A percentile compares a stretch with the other conserved stretches of the same genome.
Conservation (phyloP, 164 flowering plant species). For the Tinospora cordifolia region DNA sequence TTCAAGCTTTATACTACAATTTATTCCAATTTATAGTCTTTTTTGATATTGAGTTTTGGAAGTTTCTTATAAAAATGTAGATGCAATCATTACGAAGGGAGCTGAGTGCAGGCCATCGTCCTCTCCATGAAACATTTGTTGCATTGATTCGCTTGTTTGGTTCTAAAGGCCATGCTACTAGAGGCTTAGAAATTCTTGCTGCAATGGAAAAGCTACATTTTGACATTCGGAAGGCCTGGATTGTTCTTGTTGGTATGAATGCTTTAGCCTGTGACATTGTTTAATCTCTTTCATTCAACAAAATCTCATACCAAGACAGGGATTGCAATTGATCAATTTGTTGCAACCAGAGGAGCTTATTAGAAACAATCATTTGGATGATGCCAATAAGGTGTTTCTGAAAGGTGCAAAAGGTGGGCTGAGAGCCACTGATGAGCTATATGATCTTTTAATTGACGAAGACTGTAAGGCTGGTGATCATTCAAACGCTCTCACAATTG, state of each 20-base stretch:
- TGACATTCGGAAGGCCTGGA: constrained; percentile 88
- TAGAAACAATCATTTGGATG: constrained; percentile 52
- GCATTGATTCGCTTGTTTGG: constrained; percentile 82
- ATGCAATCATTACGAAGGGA: constrained; percentile 85
- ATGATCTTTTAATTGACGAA: constrained; percentile 79
- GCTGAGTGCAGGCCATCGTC: constrained; percentile 74
- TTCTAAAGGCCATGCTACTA: constrained; percentile 59
- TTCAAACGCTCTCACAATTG: constrained; percentile 87
- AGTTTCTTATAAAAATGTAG: constrained; percentile 29
- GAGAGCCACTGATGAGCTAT: constrained; percentile 79
- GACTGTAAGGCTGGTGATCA: constrained; percentile 95
- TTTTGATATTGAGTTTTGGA: neutral
- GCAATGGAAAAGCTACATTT: constrained; percentile 84
- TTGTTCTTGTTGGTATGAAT: constrained; percentile 68
- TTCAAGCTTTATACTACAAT: neutral
- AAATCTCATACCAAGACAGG: neutral
- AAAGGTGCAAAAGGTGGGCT: constrained; percentile 84
- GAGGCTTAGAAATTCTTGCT: constrained; percentile 81
- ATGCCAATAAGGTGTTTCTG: constrained; percentile 80
- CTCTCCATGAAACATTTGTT: constrained; percentile 82
- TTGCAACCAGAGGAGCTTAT: constrained; percentile 72
- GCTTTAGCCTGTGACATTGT: neutral
- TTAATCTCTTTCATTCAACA: constrained; percentile 1
- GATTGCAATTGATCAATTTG: constrained; percentile 13
- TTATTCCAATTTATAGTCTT: neutral